Conservation (phyloP, 2,329 filamentous ascomycete species). For the Malbranchea zuffiana region DNA sequence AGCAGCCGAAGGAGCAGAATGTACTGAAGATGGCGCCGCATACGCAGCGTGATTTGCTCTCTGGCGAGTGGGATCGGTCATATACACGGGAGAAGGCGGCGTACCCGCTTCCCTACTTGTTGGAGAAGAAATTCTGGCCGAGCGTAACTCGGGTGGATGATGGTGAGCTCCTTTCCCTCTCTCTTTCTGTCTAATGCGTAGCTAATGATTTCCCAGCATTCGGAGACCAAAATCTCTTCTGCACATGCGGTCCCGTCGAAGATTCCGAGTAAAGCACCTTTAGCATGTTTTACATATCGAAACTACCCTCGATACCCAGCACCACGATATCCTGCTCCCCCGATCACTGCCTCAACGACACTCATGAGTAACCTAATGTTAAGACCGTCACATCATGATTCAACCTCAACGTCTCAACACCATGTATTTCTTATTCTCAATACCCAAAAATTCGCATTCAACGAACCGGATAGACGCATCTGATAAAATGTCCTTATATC, state of each 20-base stretch:
- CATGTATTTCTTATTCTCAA: too few species aligned
- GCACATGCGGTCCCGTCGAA: conserved; percentile 81
- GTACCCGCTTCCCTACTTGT: conserved; percentile 70
- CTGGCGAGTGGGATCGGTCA: conserved; percentile 66
- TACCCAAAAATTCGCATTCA: too few species aligned
- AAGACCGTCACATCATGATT: too few species aligned
- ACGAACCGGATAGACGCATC: too few species aligned
- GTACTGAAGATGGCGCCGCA: conserved; percentile 85
- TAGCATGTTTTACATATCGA: too few species aligned
- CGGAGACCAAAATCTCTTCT: conserved; percentile 87
- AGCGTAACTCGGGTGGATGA: conserved; percentile 78
- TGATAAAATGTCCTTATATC: too few species aligned
- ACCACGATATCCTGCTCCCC: too few species aligned
- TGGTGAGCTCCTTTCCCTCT: conserved; percentile 43
- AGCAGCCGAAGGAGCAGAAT: conserved; percentile 62
- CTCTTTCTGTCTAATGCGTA: conserved; percentile 18
- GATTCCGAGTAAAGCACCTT: conserved; percentile 29
- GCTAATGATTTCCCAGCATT: conserved; percentile 48
- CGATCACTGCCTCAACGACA: too few species aligned
- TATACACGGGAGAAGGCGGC: conserved; percentile 76
- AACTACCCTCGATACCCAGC: too few species aligned
- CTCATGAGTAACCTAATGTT: too few species aligned
- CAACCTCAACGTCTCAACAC: too few species aligned
- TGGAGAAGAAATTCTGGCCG: conserved; percentile 98
- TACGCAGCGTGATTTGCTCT: conserved; percentile 66